These are phyloP conservation scores for Leishmania turanica DNA, from an alignment of 208 protist genomes.

Conservation along the genomic window DNA sequence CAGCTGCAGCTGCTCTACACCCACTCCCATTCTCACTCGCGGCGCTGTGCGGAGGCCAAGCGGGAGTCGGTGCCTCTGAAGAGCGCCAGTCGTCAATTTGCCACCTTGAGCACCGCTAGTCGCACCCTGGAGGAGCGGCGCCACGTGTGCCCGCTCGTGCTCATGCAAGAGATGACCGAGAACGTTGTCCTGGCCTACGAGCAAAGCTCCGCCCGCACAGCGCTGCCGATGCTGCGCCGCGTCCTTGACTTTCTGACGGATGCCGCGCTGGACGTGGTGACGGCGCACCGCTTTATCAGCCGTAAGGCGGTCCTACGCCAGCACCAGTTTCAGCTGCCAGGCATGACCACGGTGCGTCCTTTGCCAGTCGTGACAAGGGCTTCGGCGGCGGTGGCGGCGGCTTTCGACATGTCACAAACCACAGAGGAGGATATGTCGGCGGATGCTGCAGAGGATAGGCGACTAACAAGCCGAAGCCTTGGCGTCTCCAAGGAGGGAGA, in stretches of 20 bases:
- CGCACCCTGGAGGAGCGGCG: conserved; percentile 29
- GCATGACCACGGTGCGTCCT: not conserved
- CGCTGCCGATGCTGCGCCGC: conserved; percentile 65
- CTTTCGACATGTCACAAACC: not conserved
- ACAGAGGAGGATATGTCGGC: not conserved
- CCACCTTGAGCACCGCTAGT: conserved; percentile 14
- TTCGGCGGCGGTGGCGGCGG: not conserved
- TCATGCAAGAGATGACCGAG: conserved; percentile 77
- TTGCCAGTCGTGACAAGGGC: not conserved
- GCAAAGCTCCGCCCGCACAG: conserved; percentile 58
- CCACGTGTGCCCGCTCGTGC: conserved; percentile 60
- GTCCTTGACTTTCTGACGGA: conserved; percentile 80
- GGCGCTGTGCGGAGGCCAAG: conserved; percentile 42
- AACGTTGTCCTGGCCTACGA: conserved; percentile 82
- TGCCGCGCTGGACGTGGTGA: conserved; percentile 71
- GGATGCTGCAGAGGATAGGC: not conserved
- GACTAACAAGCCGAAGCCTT: too few relatives aligned
- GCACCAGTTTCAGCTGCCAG: conserved; percentile 45
- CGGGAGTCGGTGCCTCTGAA: conserved; percentile 31
- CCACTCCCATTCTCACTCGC: conserved; percentile 53
- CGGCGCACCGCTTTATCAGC: conserved; percentile 69
- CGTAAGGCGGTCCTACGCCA: conserved; percentile 62
- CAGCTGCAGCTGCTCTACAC: conserved; percentile 61
- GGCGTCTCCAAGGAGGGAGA: not conserved
- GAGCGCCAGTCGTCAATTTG: conserved; percentile 25